Percentiles rank a stretch among this genome's conserved stretches.
phyloP scores from a whole-genome alignment of 2,329 filamentous ascomycete genomes.

The Diaporthe eres region DNA sequence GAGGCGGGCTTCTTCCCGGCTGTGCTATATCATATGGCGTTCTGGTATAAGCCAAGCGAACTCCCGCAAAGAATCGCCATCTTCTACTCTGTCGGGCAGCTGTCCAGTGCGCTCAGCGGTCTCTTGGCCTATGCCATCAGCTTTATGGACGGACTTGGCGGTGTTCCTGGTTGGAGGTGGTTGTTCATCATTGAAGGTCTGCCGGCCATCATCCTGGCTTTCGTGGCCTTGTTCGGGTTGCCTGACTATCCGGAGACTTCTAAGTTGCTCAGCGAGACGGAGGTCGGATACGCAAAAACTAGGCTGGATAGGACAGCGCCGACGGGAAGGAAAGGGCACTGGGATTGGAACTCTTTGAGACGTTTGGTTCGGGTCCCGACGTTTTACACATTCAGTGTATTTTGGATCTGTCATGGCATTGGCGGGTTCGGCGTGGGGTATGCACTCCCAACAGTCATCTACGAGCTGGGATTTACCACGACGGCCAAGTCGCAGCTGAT shows the following conservation, averaged over 20 bases:
- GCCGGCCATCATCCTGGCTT: background rate
- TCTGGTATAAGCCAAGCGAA: background rate
- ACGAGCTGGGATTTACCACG: slow-evolving; percentile 57
- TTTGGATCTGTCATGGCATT: slow-evolving; percentile 16
- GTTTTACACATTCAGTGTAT: background rate
- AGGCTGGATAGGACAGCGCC: slow-evolving; percentile 1
- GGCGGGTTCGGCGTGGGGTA: slow-evolving; percentile 58
- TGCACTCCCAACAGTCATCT: slow-evolving; percentile 58
- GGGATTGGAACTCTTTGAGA: background rate
- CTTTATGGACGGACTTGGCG: slow-evolving; percentile 7
- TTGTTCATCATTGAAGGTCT: background rate
- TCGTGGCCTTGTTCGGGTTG: background rate
- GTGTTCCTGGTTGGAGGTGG: background rate
- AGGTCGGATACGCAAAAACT: background rate
- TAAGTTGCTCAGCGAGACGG: slow-evolving; percentile 1
- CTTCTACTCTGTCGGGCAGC: slow-evolving; percentile 16
- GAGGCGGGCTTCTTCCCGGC: slow-evolving; percentile 16
- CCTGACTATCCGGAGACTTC: slow-evolving; percentile 15
- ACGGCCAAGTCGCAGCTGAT: slow-evolving; percentile 59
- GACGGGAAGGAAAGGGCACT: background rate
- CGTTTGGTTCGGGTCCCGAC: background rate
- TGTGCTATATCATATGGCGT: slow-evolving; percentile 16
- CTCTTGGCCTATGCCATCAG: slow-evolving; percentile 10
- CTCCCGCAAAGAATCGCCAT: background rate
- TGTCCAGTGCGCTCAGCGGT: slow-evolving; percentile 14